Evolutionary conservation across 2,329 filamentous ascomycete species (phyloP).

Genomic region (Chaetomium globosum): DNA sequence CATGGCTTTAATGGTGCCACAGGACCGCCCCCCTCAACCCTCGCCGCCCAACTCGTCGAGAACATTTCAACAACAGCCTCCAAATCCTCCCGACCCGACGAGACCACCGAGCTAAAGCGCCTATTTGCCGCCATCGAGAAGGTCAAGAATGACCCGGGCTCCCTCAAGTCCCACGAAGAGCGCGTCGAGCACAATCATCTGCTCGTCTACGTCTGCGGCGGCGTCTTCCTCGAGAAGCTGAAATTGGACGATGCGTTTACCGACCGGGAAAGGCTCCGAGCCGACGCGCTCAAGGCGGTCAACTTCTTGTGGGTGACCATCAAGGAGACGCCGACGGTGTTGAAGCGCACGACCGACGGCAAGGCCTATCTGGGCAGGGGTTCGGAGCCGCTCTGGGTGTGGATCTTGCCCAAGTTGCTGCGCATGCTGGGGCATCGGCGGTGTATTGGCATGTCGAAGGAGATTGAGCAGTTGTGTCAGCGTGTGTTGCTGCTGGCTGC

Average conservation of each 20-base stretch:
- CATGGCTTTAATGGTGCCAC: constrained; percentile 25
- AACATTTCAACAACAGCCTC: constrained; percentile 69
- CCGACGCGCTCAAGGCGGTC: constrained; percentile 71
- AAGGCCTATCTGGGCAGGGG: constrained; percentile 56
- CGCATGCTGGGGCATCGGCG: constrained; percentile 57
- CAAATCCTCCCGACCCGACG: constrained; percentile 59
- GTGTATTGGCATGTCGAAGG: constrained; percentile 52
- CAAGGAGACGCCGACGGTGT: constrained; percentile 71
- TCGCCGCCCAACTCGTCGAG: constrained; percentile 84
- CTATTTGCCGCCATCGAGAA: constrained; percentile 62
- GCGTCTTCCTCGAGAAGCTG: constrained; percentile 73
- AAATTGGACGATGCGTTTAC: constrained; percentile 70
- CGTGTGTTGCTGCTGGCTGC: constrained; percentile 52
- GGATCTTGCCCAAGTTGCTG: constrained; percentile 63
- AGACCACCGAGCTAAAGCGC: constrained; percentile 73
- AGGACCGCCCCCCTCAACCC: constrained; percentile 69
- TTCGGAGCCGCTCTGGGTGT: constrained; percentile 65
- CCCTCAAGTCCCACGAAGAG: constrained; percentile 64
- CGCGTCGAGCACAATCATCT: constrained; percentile 78
- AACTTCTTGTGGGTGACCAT: constrained; percentile 76
- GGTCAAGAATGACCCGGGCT: constrained; percentile 54
- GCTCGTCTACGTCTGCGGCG: constrained; percentile 80
- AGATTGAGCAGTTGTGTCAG: constrained; percentile 58
- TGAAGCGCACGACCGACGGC: constrained; percentile 52
- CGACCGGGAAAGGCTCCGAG: constrained; percentile 55